phyloP scores from a whole-genome alignment of 495 filamentous ascomycete species.

The Neurospora intermedia region DNA sequence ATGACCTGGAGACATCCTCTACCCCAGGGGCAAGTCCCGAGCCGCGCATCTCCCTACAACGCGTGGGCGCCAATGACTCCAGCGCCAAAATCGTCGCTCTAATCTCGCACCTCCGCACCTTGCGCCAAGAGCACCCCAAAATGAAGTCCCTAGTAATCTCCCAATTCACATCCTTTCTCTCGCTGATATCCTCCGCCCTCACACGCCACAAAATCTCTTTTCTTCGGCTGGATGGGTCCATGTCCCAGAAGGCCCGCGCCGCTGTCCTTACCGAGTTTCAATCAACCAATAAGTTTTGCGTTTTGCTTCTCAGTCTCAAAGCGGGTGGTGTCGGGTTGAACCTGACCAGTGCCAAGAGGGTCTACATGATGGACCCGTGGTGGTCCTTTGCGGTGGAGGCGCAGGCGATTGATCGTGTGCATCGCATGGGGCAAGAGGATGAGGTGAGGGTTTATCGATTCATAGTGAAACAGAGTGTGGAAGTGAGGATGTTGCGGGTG shows the following conservation, averaged over 20 bases:
- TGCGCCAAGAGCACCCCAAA: conserved; percentile 47
- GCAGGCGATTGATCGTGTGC: conserved; percentile 97
- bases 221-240: conserved; percentile 83
- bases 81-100: conserved; percentile 82
- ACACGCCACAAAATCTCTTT: conserved; percentile 57
- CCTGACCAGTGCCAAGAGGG: conserved; percentile 73
- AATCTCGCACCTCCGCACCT: conserved; percentile 56
- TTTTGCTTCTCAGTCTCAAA: conserved; percentile 74
- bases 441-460: conserved; percentile 82
- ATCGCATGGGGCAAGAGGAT: conserved; percentile 88
- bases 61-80: conserved; percentile 58
- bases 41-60: conserved; percentile 67
- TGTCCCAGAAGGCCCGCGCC: conserved; percentile 74
- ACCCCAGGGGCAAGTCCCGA: conserved; percentile 13
- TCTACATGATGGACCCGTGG: conserved; percentile 99
- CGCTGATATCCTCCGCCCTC: conserved; percentile 76
- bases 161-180: conserved; percentile 94
- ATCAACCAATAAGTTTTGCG: conserved; percentile 36
- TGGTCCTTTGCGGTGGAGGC: conserved; percentile 97
- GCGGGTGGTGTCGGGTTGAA: conserved; percentile 94
- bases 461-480: conserved; percentile 80
- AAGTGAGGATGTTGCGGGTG: conserved; percentile 86
- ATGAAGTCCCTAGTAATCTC: conserved; percentile 93
- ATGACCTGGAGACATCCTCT: conserved; percentile 23
- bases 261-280: conserved; percentile 64